Evolutionary conservation across 495 filamentous ascomycete species (phyloP).

Genomic region (Neurospora sublineolata): DNA sequence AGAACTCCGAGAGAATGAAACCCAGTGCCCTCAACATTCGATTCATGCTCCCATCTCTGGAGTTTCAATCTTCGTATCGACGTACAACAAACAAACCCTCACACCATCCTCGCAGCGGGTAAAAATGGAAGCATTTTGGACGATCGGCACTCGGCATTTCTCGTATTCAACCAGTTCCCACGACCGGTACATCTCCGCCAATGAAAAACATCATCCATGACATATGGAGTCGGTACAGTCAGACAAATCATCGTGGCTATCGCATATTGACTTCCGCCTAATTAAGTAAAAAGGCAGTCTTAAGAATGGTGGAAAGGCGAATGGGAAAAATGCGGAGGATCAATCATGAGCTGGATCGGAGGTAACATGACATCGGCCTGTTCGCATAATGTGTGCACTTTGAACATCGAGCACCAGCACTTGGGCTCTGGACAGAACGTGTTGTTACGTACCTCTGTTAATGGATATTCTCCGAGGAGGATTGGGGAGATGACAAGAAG

Average conservation of each 20-base stretch:
- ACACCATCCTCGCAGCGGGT: not conserved
- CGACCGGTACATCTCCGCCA: not conserved
- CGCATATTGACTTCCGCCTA: not conserved
- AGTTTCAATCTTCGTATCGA: not conserved
- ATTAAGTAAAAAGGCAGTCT: not conserved
- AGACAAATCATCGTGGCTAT: not conserved
- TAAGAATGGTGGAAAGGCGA: not conserved
- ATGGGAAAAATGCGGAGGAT: not conserved
- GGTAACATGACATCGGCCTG: not conserved
- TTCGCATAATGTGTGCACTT: not conserved
- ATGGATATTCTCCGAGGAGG: not conserved
- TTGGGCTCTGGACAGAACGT: not conserved
- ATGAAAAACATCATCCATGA: not conserved
- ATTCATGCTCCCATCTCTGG: not conserved
- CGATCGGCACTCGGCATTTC: slow-evolving; percentile 2
- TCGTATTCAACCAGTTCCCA: slow-evolving; percentile 2
- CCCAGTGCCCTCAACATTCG: not conserved
- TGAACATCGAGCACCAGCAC: not conserved
- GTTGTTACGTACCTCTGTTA: not conserved
- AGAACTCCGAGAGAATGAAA: not conserved
- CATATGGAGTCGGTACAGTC: not conserved
- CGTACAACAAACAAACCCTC: not conserved
- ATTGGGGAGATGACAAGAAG: not conserved
- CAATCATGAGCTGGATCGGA: not conserved
- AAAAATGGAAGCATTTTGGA: not conserved